Conservation (phyloP, 2,329 filamentous ascomycete species). For the Arthrobotrys megalospora region DNA sequence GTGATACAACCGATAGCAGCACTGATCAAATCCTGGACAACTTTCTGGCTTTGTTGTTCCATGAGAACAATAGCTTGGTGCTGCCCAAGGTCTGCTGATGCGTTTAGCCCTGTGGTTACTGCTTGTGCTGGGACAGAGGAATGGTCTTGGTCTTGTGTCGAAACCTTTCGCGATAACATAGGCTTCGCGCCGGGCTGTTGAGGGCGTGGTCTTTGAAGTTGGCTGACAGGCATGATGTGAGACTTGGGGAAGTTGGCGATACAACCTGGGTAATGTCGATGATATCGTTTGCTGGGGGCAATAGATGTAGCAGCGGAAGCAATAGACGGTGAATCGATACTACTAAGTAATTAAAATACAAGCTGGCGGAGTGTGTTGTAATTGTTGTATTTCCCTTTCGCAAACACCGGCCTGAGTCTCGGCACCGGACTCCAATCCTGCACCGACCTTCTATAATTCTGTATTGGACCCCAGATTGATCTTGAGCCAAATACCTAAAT, state of each 20-base stretch:
- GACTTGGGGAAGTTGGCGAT: not conserved
- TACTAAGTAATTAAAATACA: too few relatives aligned
- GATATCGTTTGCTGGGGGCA: too few relatives aligned
- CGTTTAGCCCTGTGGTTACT: not conserved
- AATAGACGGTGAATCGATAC: too few relatives aligned
- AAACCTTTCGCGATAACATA: not conserved
- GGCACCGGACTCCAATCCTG: too few relatives aligned
- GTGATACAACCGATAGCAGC: constrained; percentile 64
- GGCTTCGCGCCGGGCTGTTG: not conserved
- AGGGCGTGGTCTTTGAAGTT: constrained; percentile 25
- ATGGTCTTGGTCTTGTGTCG: not conserved
- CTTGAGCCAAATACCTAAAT: too few relatives aligned
- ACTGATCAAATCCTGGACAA: constrained; percentile 64
- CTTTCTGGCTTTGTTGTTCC: constrained; percentile 64
- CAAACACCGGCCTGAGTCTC: not conserved
- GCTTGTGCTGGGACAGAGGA: not conserved
- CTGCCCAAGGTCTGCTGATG: constrained; percentile 4
- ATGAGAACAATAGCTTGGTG: constrained; percentile 36
- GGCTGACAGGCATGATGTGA: constrained; percentile 32
- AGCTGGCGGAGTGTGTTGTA: constrained; percentile 2
- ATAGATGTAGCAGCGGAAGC: too few relatives aligned
- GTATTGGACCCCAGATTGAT: too few relatives aligned
- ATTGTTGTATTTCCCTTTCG: constrained; percentile 21
- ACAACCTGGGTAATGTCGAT: not conserved
- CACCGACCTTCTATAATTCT: too few relatives aligned